Conservation (phyloP, 305 asterid genomes). For the Fraxinus angustifolia region DNA sequence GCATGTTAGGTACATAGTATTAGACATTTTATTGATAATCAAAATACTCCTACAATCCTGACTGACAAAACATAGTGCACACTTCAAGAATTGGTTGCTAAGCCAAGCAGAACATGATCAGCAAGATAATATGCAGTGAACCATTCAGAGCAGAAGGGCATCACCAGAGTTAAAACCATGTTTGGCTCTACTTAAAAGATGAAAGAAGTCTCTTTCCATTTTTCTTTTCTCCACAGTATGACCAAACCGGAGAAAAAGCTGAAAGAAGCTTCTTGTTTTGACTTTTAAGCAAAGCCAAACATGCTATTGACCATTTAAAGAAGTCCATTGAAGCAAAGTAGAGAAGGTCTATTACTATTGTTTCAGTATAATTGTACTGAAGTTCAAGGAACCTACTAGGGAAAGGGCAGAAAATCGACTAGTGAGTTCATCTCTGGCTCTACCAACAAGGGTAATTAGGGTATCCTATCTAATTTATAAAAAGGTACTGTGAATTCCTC, state of each 20-base stretch:
- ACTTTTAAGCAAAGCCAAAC: neutral
- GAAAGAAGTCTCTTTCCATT: neutral
- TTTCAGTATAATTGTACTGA: neutral
- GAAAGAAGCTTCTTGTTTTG: neutral
- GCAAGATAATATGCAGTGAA: neutral
- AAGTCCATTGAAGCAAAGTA: slow-evolving; percentile 6
- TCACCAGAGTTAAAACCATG: neutral
- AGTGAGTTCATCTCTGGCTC: neutral
- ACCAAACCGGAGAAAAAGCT: neutral
- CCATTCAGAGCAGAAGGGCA: neutral
- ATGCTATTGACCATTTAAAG: neutral
- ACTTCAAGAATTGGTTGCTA: neutral
- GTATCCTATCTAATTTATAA: neutral
- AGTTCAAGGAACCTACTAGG: neutral
- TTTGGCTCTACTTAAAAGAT: neutral
- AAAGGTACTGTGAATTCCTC: slow-evolving; percentile 16
- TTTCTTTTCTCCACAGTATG: neutral
- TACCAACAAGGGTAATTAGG: neutral
- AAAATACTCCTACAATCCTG: neutral
- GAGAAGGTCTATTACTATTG: neutral
- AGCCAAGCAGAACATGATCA: neutral
- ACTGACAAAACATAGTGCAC: neutral
- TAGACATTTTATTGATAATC: too few relatives aligned
- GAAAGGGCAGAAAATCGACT: neutral
- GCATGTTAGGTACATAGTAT: neutral